Evolutionary conservation across 495 filamentous ascomycete genomes (phyloP).

Genomic region (Neurospora sp.): DNA sequence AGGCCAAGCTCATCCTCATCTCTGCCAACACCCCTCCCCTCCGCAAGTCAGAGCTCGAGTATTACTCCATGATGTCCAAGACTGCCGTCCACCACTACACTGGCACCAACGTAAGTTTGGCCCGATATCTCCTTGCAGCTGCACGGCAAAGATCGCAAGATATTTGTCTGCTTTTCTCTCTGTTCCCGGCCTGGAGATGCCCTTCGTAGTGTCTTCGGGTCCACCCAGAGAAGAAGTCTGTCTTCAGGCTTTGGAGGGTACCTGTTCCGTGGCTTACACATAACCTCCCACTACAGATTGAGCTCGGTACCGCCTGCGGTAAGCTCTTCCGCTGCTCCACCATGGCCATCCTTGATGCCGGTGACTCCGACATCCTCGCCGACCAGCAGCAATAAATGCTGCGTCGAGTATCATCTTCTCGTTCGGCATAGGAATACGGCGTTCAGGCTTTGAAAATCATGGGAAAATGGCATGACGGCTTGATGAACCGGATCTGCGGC

Average conservation of each 20-base stretch:
- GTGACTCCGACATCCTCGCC: constrained; percentile 94
- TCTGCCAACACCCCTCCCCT: constrained; percentile 94
- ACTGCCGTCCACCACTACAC: constrained; percentile 91
- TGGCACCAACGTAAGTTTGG: constrained; percentile 85
- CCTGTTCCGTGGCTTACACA: constrained; percentile 39
- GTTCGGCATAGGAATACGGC: constrained; percentile 22
- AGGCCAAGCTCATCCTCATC: constrained; percentile 62
- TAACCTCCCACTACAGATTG: constrained; percentile 54
- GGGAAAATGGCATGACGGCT: constrained; percentile 12
- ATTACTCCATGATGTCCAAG: constrained; percentile 89
- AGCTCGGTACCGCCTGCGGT: constrained; percentile 72
- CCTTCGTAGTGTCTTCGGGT: constrained; percentile 15
- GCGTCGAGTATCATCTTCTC: constrained; percentile 9
- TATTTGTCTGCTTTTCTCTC: constrained; percentile 3
- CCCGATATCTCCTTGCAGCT: constrained; percentile 9
- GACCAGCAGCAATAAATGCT: constrained; percentile 48
- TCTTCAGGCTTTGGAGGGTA: constrained; percentile 75
- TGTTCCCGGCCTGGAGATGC: constrained; percentile 5
- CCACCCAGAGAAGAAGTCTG: constrained; percentile 73
- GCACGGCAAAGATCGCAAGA: background rate
- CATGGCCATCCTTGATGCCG: constrained; percentile 91
- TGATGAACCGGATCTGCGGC: constrained; percentile 7
- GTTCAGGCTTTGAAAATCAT: constrained; percentile 26
- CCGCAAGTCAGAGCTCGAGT: constrained; percentile 88
- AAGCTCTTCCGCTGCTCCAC: constrained; percentile 63